Base-by-base conservation (phyloP, 495 filamentous ascomycete species). In the Annulohypoxylon stygium region DNA sequence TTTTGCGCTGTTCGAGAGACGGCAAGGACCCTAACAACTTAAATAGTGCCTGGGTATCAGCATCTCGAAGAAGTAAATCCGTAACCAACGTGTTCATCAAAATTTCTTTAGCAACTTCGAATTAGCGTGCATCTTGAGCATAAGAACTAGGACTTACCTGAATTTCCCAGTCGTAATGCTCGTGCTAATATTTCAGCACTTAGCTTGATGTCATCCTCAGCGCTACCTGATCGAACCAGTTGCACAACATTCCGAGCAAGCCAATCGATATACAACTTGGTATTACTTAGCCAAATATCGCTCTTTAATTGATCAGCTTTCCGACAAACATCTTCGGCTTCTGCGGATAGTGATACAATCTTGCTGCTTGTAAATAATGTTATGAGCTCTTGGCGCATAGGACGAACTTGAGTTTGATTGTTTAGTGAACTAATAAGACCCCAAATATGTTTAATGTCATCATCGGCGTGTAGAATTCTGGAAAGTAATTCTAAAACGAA, bases 111-210 rank as follows among this genome's bases (percentile, higher is more conserved):
- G 3, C 0, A 45, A 25, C 4, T 50, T 54, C 81, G 54, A 78
- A 74, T 47, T 66, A 43, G 8, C 11, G 30, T 30, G 4, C 64
- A 9, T 25, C 4, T 58, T 33, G 4, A 45, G 4, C 33, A 30
- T 37, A 18, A 4, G 20, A 30, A 30, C 59, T 25, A 48, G 23
- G 11, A 76, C 81, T 79, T 85, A 94, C 94, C 91, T 45, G 86
- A 82, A 81, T 95, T 91, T 4, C 93, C 95, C 64, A 98, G 79
- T 33, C 87, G 89, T 43, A 96, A 80, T 0, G 88, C 85, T 72
- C 90, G 92, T 9, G 86, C 85, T 37, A 91, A 83, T 30, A 97
- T 71, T 43, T 89, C 85, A 50, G 89, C 85, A 23, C 87, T 85
- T 36, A 87, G 78, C 67, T 88, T 90, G 23, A 79, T 78, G 34